A percentile compares a stretch with the other conserved stretches of the same genome.
Evolutionary conservation across 331 rosid species (phyloP).

Genomic region (Acacia concinna): DNA sequence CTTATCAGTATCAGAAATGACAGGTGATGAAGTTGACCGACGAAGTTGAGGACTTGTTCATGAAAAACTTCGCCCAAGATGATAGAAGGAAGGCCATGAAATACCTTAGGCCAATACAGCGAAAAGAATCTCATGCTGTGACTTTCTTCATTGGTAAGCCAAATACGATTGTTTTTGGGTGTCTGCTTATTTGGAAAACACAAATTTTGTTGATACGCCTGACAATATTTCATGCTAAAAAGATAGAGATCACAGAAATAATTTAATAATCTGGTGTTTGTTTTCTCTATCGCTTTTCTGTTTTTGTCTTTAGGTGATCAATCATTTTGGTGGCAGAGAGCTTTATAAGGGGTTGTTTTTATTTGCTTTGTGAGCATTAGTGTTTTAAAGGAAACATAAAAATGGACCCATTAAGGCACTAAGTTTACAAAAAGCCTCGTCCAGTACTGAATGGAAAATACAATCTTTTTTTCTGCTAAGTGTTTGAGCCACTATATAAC

Average conservation of each 20-base stretch:
- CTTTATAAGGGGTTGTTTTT: slow-evolving; percentile 38
- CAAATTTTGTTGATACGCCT: background rate
- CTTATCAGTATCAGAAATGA: slow-evolving; percentile 47
- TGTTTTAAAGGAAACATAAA: slow-evolving; percentile 33
- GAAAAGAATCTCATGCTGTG: slow-evolving; percentile 76
- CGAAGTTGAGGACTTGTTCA: slow-evolving; percentile 85
- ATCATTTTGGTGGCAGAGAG: slow-evolving; percentile 36
- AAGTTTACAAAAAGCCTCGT: slow-evolving; percentile 40
- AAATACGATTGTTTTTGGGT: background rate
- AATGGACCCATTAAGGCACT: slow-evolving; percentile 63
- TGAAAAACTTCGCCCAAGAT: slow-evolving; percentile 66
- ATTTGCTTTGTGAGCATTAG: slow-evolving; percentile 48
- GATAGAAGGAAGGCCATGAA: slow-evolving; percentile 89
- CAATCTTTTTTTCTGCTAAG: slow-evolving; percentile 17
- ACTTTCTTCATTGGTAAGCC: slow-evolving; percentile 82
- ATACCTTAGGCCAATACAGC: slow-evolving; percentile 81
- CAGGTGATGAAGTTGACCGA: slow-evolving; percentile 74
- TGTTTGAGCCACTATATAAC: slow-evolving; percentile 32
- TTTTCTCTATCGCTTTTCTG: slow-evolving; percentile 1
- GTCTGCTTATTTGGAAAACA: background rate
- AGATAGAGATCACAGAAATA: background rate
- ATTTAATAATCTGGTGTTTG: background rate
- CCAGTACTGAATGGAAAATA: slow-evolving; percentile 52
- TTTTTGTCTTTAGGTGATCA: slow-evolving; percentile 35
- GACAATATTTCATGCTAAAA: background rate